Evolutionary conservation across 2,329 filamentous ascomycete genomes (phyloP).

Genomic region (Cladosporium sp.): DNA sequence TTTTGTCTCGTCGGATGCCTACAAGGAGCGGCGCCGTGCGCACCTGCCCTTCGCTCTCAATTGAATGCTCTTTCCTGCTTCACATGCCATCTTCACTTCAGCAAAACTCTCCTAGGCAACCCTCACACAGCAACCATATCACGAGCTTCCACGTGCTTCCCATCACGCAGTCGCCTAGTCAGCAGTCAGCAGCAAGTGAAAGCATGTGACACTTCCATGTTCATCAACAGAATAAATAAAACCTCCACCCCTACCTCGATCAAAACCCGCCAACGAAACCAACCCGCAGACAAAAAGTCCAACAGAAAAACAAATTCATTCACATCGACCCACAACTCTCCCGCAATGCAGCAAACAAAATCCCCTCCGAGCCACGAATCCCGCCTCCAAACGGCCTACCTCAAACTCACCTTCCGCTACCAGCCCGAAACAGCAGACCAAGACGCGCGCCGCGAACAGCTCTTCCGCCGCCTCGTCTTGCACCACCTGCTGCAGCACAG

Average conservation of each 20-base stretch:
- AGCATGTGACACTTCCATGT: not conserved
- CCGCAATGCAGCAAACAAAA: not conserved
- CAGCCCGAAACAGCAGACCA: not conserved
- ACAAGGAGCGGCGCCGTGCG: not conserved
- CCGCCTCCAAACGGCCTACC: not conserved
- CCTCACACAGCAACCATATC: not conserved
- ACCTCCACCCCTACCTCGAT: not conserved
- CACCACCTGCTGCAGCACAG: not conserved
- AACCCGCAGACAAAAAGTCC: not conserved
- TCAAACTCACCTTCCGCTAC: slow-evolving; percentile 1
- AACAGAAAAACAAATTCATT: not conserved
- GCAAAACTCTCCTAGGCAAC: not conserved
- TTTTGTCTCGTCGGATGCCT: not conserved
- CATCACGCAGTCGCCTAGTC: not conserved
- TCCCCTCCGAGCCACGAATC: not conserved
- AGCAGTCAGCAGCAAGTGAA: not conserved
- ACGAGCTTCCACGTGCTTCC: not conserved
- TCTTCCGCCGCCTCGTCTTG: slow-evolving; percentile 6
- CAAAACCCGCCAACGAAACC: not conserved
- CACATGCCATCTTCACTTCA: not conserved
- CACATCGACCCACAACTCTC: not conserved
- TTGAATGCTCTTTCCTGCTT: not conserved
- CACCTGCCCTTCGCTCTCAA: not conserved
- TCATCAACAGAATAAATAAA: not conserved
- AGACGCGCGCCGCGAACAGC: not conserved